phyloP scores from a whole-genome alignment of 805 yeast genomes.

The Yarrowia keelungensis region DNA sequence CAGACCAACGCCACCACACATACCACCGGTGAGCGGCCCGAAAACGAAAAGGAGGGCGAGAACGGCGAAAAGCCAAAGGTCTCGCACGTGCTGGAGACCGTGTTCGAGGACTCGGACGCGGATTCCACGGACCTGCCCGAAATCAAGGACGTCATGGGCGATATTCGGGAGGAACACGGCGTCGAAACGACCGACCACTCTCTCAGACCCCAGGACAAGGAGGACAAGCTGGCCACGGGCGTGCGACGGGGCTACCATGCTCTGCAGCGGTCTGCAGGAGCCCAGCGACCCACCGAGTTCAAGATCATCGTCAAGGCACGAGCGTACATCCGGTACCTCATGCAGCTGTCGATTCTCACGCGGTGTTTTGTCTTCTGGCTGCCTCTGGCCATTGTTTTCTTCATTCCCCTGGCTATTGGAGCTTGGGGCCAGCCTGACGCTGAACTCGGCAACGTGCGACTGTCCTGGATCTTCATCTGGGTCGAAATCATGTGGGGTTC shows the following conservation, averaged over 20 bases:
- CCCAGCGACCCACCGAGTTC: slow-evolving; percentile 38
- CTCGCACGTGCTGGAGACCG: slow-evolving; percentile 33
- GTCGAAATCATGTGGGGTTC: slow-evolving; percentile 53
- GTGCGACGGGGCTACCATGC: slow-evolving; percentile 41
- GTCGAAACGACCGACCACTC: slow-evolving; percentile 9
- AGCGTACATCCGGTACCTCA: slow-evolving; percentile 40
- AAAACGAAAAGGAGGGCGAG: slow-evolving; percentile 11
- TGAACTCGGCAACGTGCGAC: slow-evolving; percentile 48
- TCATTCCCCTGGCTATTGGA: slow-evolving; percentile 52
- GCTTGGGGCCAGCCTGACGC: slow-evolving; percentile 50
- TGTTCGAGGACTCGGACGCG: slow-evolving; percentile 41
- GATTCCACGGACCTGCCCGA: slow-evolving; percentile 37
- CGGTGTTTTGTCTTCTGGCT: slow-evolving; percentile 51
- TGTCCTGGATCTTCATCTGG: slow-evolving; percentile 54
- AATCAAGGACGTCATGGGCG: slow-evolving; percentile 39
- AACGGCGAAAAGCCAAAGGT: slow-evolving; percentile 23
- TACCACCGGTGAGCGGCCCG: background rate
- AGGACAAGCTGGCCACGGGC: slow-evolving; percentile 15
- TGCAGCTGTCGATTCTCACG: slow-evolving; percentile 45
- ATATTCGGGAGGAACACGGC: slow-evolving; percentile 34
- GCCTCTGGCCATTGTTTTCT: slow-evolving; percentile 51
- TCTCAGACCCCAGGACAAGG: slow-evolving; percentile 32
- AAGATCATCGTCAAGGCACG: slow-evolving; percentile 42
- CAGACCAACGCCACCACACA: slow-evolving; percentile 15
- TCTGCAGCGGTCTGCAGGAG: slow-evolving; percentile 15